Evolutionary conservation across 345 rosid genomes (phyloP).

Genomic region (Sonneratia alba): DNA sequence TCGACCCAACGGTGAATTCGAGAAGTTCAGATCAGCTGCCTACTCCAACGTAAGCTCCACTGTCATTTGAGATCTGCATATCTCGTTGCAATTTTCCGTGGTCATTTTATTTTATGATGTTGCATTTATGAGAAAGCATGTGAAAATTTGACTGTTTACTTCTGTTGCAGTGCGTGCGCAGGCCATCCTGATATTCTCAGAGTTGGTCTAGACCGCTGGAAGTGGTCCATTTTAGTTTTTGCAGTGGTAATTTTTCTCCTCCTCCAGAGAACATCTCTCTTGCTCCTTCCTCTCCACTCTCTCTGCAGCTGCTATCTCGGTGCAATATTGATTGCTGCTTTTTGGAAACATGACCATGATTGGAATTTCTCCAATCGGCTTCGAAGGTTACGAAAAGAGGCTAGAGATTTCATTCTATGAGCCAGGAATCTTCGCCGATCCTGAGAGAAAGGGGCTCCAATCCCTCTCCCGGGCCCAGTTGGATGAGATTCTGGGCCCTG

Average conservation of each 20-base stretch:
- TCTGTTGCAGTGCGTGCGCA: slow-evolving; percentile 53
- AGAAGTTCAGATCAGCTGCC: slow-evolving; percentile 87
- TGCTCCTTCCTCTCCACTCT: slow-evolving; percentile 4
- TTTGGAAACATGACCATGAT: slow-evolving; percentile 27
- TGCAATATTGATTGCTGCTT: slow-evolving; percentile 1
- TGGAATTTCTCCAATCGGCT: slow-evolving; percentile 60
- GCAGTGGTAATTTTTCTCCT: slow-evolving; percentile 12
- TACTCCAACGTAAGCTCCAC: slow-evolving; percentile 66
- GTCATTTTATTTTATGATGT: not conserved
- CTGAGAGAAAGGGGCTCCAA: slow-evolving; percentile 58
- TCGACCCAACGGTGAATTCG: slow-evolving; percentile 82
- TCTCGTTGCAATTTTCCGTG: not conserved
- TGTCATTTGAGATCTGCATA: not conserved
- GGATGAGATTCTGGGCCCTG: slow-evolving; percentile 58
- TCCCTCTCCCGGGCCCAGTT: slow-evolving; percentile 43
- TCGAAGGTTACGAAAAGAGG: slow-evolving; percentile 91
- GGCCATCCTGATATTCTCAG: slow-evolving; percentile 49
- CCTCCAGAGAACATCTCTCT: slow-evolving; percentile 11
- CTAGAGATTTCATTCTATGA: slow-evolving; percentile 57
- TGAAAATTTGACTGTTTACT: not conserved
- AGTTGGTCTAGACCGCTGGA: slow-evolving; percentile 20
- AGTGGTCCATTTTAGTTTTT: slow-evolving; percentile 23
- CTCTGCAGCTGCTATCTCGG: slow-evolving; percentile 9
- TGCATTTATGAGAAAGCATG: not conserved
- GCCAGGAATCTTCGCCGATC: slow-evolving; percentile 51